These are phyloP conservation scores for Penicillium diatomitis DNA, from an alignment of 495 filamentous ascomycete species.

Conservation along the genomic window DNA sequence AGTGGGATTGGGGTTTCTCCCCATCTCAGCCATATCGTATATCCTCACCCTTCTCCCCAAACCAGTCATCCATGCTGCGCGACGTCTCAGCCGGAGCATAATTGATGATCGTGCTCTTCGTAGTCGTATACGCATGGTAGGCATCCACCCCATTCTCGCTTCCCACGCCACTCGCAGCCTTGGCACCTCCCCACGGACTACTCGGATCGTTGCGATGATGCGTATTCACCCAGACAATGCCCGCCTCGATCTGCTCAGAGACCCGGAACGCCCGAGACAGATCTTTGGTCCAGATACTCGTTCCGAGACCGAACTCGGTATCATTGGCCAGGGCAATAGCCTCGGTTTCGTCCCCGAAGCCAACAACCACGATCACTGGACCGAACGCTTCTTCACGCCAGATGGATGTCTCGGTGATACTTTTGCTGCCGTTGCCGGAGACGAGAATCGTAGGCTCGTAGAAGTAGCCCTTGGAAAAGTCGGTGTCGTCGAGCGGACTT, in stretches of 20 bases:
- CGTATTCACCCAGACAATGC: conserved; percentile 46
- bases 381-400: conserved; percentile 42
- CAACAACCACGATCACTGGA: conserved; percentile 34
- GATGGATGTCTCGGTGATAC: conserved; percentile 13
- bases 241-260: conserved; percentile 38
- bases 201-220: conserved; percentile 21
- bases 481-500: conserved; percentile 10
- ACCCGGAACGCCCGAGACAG: conserved; percentile 42
- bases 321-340: conserved; percentile 33
- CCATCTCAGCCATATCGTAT: conserved; percentile 14
- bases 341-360: conserved; percentile 32
- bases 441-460: conserved; percentile 48
- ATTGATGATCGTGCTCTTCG: conserved; percentile 19
- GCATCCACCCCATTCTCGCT: conserved; percentile 22
- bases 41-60: conserved; percentile 3
- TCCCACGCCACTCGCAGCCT: conserved; percentile 16
- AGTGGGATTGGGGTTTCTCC: not conserved
- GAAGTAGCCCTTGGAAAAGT: conserved; percentile 43
- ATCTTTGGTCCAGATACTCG: conserved; percentile 42
- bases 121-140: conserved; percentile 15
- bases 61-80: conserved; percentile 16
- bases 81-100: conserved; percentile 12
- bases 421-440: not conserved
- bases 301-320: conserved; percentile 33
- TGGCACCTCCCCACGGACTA: conserved; percentile 19